Base-by-base conservation (phyloP, 768 basidiomycete genomes). In the Pleurotus citrinopileatus region DNA sequence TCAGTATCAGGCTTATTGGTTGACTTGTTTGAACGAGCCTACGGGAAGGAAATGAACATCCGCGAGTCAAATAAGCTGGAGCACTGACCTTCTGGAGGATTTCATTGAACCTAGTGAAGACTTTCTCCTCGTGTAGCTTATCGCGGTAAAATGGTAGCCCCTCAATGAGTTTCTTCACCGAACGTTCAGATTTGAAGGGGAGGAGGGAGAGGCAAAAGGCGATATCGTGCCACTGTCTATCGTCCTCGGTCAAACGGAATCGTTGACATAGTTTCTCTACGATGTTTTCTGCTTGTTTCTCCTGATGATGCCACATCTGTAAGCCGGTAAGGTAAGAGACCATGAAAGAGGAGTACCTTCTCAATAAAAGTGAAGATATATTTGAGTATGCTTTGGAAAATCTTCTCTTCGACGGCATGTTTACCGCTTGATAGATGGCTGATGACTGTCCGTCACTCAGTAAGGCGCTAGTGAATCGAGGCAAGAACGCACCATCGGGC, bases 341-440 rank as follows among this genome's bases (percentile, higher is more conserved):
- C 34, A 29, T 42, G 50, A 15, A 27, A 4, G 8, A 12, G 22
- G 58, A 79, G 10, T 1, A 86, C 95, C 82, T 99, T 98, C 68
- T 98, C 96, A 60, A 99, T 94, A 67, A 95, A 99, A 0, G 83
- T 80, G 71, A 99, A 98, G 57, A 99, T 98, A 65, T 94, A 98
- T 57, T 80, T 83, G 81, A 99, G 88, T 13, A 92, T 98, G 61
- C 83, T 87, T 63, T 96, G 86, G 80, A 98, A 99, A 3, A 75
- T 82, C 23, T 93, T 86, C 66, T 99, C 97, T 27, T 94, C 91
- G 3, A 98, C 91, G 0, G 94, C 89, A 65, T 95, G 91, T 10
- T 84, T 83, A 6, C 97, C 96, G 10, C 87, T 84, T 1, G 92
- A 95, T 22, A 99, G 70, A 65, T 98, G 95, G 63, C 91, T 94